Evolutionary conservation across 345 rosid species (phyloP).

Genomic region (Mallotus nudiflorus): DNA sequence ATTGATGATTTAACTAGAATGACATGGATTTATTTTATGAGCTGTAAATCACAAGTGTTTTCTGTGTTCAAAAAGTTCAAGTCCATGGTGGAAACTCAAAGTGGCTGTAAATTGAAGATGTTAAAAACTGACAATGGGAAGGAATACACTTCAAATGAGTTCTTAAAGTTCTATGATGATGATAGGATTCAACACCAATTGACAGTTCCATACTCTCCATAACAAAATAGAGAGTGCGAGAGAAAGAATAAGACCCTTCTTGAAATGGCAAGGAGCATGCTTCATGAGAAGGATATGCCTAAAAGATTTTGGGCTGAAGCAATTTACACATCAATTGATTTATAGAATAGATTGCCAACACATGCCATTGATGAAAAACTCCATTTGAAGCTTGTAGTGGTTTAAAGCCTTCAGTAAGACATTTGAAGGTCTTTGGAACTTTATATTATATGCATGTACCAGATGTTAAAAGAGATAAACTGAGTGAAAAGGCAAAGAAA

Average conservation of each 20-base stretch:
- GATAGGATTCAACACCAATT: not conserved
- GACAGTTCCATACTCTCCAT: not conserved
- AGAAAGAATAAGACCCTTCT: not conserved
- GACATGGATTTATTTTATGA: not conserved
- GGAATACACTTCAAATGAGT: not conserved
- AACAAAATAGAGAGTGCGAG: not conserved
- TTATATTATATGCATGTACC: not conserved
- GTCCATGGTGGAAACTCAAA: too few species aligned
- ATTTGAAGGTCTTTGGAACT: not conserved
- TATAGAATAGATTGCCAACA: not conserved
- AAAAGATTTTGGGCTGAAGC: constrained; percentile 9
- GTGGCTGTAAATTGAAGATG: not conserved
- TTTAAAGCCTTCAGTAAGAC: not conserved
- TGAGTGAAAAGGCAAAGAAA: too few species aligned
- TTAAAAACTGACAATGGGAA: not conserved
- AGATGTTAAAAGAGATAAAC: not conserved
- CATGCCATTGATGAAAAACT: not conserved
- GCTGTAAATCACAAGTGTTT: not conserved
- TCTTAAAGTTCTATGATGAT: too few species aligned
- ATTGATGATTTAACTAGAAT: not conserved
- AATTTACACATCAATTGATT: not conserved
- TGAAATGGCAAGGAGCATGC: too few species aligned
- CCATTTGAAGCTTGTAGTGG: constrained; percentile 7
- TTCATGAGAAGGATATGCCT: not conserved
- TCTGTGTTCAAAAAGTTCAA: not conserved